Evolutionary conservation across 1,284 basidiomycete genomes (phyloP).

Genomic region (Microbotryum lychnidis-dioicae): DNA sequence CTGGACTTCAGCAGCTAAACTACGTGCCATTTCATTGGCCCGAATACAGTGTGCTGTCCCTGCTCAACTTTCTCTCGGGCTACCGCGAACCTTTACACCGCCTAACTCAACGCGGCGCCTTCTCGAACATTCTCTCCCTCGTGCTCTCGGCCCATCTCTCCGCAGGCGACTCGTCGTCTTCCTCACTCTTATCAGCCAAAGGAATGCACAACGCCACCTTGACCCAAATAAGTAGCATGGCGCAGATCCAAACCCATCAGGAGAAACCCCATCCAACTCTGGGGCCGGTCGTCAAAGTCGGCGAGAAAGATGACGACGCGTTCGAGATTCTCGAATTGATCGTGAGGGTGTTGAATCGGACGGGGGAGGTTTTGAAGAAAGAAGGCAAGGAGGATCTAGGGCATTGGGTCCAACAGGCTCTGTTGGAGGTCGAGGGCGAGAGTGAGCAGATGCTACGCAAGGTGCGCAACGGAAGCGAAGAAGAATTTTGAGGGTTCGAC

Average conservation of each 20-base stretch:
- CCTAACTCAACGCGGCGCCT: slow-evolving; percentile 63
- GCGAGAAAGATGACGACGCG: slow-evolving; percentile 62
- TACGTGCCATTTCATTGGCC: not conserved
- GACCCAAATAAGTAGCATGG: slow-evolving; percentile 59
- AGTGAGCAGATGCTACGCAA: slow-evolving; percentile 35
- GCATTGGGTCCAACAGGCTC: slow-evolving; percentile 57
- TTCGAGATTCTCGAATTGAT: slow-evolving; percentile 64
- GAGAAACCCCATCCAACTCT: slow-evolving; percentile 64
- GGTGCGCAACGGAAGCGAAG: slow-evolving; percentile 40
- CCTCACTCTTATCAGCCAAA: slow-evolving; percentile 48
- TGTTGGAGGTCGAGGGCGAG: slow-evolving; percentile 50
- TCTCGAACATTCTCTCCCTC: slow-evolving; percentile 66
- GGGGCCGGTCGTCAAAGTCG: slow-evolving; percentile 54
- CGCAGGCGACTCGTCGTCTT: slow-evolving; percentile 43
- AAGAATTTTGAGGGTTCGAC: slow-evolving; percentile 39
- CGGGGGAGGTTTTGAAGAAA: slow-evolving; percentile 57
- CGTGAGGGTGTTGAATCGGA: slow-evolving; percentile 57
- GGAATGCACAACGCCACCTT: slow-evolving; percentile 54
- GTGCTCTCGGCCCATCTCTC: slow-evolving; percentile 59
- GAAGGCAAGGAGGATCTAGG: slow-evolving; percentile 62
- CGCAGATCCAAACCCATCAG: slow-evolving; percentile 47
- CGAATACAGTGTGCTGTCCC: slow-evolving; percentile 19
- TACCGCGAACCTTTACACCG: slow-evolving; percentile 62
- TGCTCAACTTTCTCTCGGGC: slow-evolving; percentile 72
- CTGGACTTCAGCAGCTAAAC: not conserved